Base-by-base conservation (phyloP, 805 yeast genomes). In the Kodamaea fukazawae region DNA sequence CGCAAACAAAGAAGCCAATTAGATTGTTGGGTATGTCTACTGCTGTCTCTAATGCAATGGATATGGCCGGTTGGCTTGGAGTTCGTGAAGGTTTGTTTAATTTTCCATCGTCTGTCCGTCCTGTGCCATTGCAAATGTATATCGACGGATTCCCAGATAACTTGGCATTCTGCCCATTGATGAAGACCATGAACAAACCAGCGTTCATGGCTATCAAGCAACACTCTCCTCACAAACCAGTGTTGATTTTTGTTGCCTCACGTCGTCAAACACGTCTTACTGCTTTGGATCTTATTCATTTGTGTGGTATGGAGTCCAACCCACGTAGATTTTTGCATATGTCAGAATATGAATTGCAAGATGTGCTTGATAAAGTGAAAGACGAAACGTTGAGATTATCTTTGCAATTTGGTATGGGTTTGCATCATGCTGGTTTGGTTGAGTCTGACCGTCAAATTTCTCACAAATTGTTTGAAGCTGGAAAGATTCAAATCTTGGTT, bases 201-300 rank as follows among this genome's bases (percentile, higher is more conserved):
- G 91, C 95, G 0, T 89, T 85, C 54, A 78, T 83, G 83, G 96
- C 96, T 0, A 89, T 89, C 47, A 86, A 88, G 55, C 88, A 86
- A 47, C 96, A 90, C 57, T 85, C 96, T 0, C 95, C 96, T 2
- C 67, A 67, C 13, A 81, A 89, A 56, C 96, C 96, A 0, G 91
- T 83, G 8, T 70, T 86, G 49, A 80, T 86, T n/a, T 86, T 86
- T 53, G 95, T 86, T 27, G 88, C 93, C 1, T 84, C 93, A 2
- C 73, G 95, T 55, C 69, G 95, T 43, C 95, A 86, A 60, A 86
- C 95, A 0, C 67, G 95, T 43, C 71, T 86, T 37, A 86, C 95
- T 0, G 88, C 95, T 0, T 67, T 82, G 34, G 95, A 86, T 50
- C 67, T 86, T 36, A 85, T 86, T 38, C 86, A 83, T 48, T 63